Percentiles rank a stretch among this genome's conserved stretches.
Conservation (phyloP, 768 basidiomycete genomes). For the Leccinum broughii region DNA sequence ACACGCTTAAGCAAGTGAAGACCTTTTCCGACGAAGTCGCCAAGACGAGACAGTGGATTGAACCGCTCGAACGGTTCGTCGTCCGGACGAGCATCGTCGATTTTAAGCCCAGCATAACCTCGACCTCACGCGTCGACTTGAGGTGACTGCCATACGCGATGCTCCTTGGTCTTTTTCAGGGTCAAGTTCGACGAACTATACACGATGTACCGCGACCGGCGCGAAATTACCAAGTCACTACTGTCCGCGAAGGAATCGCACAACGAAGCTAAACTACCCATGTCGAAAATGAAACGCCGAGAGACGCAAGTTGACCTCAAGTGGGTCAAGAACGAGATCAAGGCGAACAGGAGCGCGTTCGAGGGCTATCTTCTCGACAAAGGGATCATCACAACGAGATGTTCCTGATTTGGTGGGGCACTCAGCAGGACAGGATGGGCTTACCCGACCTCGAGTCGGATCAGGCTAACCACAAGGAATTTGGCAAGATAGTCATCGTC, state of each 20-base stretch:
- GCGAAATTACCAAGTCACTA: constrained; percentile 75
- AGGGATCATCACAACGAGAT: constrained; percentile 82
- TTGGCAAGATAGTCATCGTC: too few relatives aligned
- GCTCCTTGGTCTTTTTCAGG: constrained; percentile 94
- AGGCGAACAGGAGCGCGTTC: constrained; percentile 58
- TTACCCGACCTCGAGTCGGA: constrained; percentile 26
- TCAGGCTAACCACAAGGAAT: too few relatives aligned
- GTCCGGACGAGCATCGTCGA: constrained; percentile 70
- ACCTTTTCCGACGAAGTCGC: constrained; percentile 70
- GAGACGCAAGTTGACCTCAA: constrained; percentile 79
- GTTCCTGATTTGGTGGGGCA: constrained; percentile 70
- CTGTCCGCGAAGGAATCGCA: constrained; percentile 41
- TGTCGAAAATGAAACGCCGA: constrained; percentile 66
- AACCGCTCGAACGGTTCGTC: constrained; percentile 90
- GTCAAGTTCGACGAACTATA: constrained; percentile 90
- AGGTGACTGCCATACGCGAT: constrained; percentile 64
- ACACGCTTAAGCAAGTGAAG: constrained; percentile 66
- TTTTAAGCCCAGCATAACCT: constrained; percentile 35
- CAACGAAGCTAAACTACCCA: constrained; percentile 47
- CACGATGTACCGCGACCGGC: constrained; percentile 97
- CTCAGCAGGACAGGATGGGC: constrained; percentile 43
- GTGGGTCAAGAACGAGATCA: constrained; percentile 83
- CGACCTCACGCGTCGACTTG: constrained; percentile 22
- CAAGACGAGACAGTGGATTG: constrained; percentile 66
- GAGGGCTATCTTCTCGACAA: constrained; percentile 62